phyloP scores from a whole-genome alignment of 2,329 filamentous ascomycete species.

The Nannizzia gypsea region DNA sequence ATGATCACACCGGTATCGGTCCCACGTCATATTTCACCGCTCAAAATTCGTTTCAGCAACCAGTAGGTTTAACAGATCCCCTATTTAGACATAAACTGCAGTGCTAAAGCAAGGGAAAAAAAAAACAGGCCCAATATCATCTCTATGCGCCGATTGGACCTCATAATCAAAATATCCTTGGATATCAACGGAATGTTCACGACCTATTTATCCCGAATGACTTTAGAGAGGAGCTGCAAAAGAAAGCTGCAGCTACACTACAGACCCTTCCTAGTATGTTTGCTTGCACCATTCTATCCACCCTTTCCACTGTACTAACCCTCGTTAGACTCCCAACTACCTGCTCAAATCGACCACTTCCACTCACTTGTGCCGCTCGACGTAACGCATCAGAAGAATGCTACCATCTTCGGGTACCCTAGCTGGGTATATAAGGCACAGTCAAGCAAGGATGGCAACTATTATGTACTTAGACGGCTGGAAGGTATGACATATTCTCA shows the following conservation, averaged over 20 bases:
- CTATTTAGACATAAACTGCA: neutral
- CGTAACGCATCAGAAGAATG: constrained; percentile 64
- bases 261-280: constrained; percentile 67
- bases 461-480: constrained; percentile 76
- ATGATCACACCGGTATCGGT: constrained; percentile 51
- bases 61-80: constrained; percentile 35
- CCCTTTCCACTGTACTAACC: neutral
- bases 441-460: constrained; percentile 74
- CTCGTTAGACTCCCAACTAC: constrained; percentile 52
- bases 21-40: constrained; percentile 55
- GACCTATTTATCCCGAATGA: constrained; percentile 88
- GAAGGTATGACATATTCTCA: constrained; percentile 49
- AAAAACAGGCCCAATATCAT: constrained; percentile 65
- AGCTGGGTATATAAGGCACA: constrained; percentile 95
- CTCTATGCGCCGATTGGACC: constrained; percentile 79
- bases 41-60: constrained; percentile 49
- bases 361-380: constrained; percentile 88
- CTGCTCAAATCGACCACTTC: constrained; percentile 68
- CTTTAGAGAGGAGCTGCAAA: constrained; percentile 75
- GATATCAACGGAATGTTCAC: constrained; percentile 75
- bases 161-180: constrained; percentile 66
- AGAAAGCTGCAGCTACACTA: constrained; percentile 71
- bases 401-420: constrained; percentile 69
- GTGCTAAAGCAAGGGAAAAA: constrained; percentile 15
- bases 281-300: neutral